These are phyloP conservation scores for Phytopythium oedochilum DNA, from an alignment of 352 stramenopile species.

Conservation along the genomic window DNA sequence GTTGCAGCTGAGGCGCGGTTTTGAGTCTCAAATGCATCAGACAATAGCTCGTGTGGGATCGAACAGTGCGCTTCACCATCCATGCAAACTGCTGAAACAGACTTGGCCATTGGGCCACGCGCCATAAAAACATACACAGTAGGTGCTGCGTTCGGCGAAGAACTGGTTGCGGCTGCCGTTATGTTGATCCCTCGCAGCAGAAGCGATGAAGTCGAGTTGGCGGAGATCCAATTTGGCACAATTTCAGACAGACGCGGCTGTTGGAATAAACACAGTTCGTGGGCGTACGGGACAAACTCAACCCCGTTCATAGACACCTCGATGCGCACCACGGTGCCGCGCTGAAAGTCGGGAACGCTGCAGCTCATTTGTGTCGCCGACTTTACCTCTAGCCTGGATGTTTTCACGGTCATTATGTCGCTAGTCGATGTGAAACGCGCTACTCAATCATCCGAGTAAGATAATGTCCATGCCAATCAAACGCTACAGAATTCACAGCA, in stretches of 20 bases:
- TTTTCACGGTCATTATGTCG: conserved; percentile 28
- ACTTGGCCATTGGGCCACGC: conserved; percentile 11
- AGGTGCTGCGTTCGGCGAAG: conserved; percentile 1
- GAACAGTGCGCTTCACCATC: conserved; percentile 30
- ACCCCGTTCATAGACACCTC: conserved; percentile 59
- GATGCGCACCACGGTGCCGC: conserved; percentile 42
- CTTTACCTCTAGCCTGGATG: conserved; percentile 24
- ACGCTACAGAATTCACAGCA: too few relatives aligned
- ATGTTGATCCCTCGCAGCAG: conserved; percentile 60
- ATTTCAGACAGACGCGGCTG: conserved; percentile 46
- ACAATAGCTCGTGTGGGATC: conserved; percentile 27
- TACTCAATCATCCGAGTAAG: conserved; percentile 1
- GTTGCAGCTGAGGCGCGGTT: neutral
- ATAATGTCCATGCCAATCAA: too few relatives aligned
- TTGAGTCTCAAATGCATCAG: neutral
- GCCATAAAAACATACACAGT: conserved; percentile 43
- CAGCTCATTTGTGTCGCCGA: conserved; percentile 51
- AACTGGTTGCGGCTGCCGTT: conserved; percentile 13
- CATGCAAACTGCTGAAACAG: conserved; percentile 24
- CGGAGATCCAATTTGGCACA: conserved; percentile 50
- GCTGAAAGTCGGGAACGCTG: conserved; percentile 51
- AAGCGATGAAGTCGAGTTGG: conserved; percentile 19
- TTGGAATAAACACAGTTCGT: conserved; percentile 54
- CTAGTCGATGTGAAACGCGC: conserved; percentile 35
- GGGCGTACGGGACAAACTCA: conserved; percentile 49